Conservation (phyloP, 129 eudicot genomes). For the Lonicera japonica region DNA sequence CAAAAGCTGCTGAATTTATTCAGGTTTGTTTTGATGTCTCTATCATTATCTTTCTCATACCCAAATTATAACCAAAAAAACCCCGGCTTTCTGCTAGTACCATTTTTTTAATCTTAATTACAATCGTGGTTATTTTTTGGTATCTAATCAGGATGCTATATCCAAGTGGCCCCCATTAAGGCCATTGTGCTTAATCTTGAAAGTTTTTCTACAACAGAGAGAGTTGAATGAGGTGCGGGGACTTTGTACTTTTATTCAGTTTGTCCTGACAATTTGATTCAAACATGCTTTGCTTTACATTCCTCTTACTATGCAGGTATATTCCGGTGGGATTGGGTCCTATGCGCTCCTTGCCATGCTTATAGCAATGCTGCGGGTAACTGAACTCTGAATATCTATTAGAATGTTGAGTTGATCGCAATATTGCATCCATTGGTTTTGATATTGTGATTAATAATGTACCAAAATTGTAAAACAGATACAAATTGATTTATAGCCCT, state of each 20-base stretch:
- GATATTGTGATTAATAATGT: background rate
- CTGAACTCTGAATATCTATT: background rate
- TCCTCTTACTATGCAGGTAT: conserved; percentile 43
- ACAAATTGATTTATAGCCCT: too few relatives aligned
- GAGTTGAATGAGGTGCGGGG: conserved; percentile 69
- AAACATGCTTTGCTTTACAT: background rate
- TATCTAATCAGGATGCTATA: conserved; percentile 52
- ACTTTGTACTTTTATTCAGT: background rate
- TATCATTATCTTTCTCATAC: background rate
- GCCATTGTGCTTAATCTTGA: conserved; percentile 84
- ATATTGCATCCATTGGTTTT: background rate
- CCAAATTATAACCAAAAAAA: background rate
- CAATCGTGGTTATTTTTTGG: background rate
- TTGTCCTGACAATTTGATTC: background rate
- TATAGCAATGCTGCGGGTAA: conserved; percentile 91
- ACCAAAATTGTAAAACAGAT: too few relatives aligned
- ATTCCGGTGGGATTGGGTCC: conserved; percentile 94
- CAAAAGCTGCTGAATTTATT: conserved; percentile 86
- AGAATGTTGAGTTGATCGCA: background rate
- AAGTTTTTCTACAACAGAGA: conserved; percentile 87
- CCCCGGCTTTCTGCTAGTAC: background rate
- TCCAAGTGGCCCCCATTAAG: conserved; percentile 74
- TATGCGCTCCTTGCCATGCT: conserved; percentile 92
- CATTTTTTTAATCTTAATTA: background rate
- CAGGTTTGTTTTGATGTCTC: conserved; percentile 39